Evolutionary conservation across 129 eudicot species (phyloP).

Genomic region (Saussurea involucrata): DNA sequence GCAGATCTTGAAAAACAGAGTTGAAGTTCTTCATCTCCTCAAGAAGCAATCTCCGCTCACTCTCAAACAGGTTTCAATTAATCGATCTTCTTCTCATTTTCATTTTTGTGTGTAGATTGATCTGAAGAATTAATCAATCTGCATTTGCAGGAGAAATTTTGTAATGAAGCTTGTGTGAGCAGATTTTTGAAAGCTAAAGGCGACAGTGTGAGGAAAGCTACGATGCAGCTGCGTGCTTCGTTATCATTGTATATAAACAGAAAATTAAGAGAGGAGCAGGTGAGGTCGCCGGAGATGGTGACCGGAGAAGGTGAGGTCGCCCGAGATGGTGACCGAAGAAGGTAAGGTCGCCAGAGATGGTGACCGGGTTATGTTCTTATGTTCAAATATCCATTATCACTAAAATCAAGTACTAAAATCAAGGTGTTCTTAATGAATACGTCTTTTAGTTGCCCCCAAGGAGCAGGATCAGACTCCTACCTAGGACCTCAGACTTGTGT

Average conservation of each 20-base stretch:
- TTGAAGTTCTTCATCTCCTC: conserved; percentile 75
- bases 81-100: not conserved
- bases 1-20: conserved; percentile 37
- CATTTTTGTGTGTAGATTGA: not conserved
- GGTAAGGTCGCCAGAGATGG: no score
- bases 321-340: no score
- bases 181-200: conserved; percentile 84
- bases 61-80: conserved; percentile 63
- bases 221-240: conserved; percentile 67
- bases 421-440: not conserved
- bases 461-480: not conserved
- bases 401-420: not conserved
- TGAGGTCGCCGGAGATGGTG: no score
- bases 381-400: not conserved
- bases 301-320: no score
- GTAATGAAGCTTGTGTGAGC: conserved; percentile 76
- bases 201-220: conserved; percentile 83
- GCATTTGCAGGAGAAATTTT: conserved; percentile 72
- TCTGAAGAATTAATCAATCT: not conserved
- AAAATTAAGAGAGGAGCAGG: no score
- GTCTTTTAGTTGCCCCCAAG: not conserved
- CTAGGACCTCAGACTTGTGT: not conserved
- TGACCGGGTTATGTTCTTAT: not conserved
- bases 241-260: not conserved
- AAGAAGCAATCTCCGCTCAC: conserved; percentile 74